Base-by-base conservation (phyloP, 805 yeast species). In the Wickerhamia fluorescens region DNA sequence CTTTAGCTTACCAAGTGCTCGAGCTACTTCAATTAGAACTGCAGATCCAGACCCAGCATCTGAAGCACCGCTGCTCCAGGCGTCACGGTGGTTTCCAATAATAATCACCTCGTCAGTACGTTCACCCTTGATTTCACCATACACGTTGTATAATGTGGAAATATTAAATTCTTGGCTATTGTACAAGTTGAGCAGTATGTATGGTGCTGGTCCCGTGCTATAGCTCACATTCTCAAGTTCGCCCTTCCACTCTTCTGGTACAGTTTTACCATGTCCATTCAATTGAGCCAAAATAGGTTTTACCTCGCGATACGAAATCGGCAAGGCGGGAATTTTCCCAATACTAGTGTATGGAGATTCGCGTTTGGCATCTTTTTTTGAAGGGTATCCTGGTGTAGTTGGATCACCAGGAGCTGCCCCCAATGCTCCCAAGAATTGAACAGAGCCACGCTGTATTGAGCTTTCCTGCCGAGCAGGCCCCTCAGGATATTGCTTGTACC, bases 321-420 rank as follows among this genome's bases (percentile, higher is more conserved):
- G 68, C 30, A 64, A 58, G 4, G 49, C 68, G 2, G 70, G 70
- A 29, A 64, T 64, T 26, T 33, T 34, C 2, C 51, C 53, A 20
- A 59, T 64, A 21, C 61, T 53, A 23, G 40, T 27, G 34, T 60
- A 47, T 5, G 66, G 66, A 30, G 55, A 60, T 31, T 45, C 25
- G 31, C 66, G 53, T 16, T 47, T 58, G 14, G 38, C 57, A 17
- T 56, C 64, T 4, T 58, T 57, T 17, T 68, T 69, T 14, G 82
- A 71, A 2, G 84, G 68, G 56, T 72, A 73, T 3, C 84, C 85
- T 6, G 85, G 84, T 2, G 87, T 78, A 0, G 87, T 75, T 20
- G 88, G 88, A 46, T 80, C 89, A 8, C 88, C 88, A 0, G 87
- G 85, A 28, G 65, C 63, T 18, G 58, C 45, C 6, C 63, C 65